Evolutionary conservation across 2,329 filamentous ascomycete species (phyloP), one percentile per base, ranked within the genome.

Genomic region (Neonectria sp.): DNA sequence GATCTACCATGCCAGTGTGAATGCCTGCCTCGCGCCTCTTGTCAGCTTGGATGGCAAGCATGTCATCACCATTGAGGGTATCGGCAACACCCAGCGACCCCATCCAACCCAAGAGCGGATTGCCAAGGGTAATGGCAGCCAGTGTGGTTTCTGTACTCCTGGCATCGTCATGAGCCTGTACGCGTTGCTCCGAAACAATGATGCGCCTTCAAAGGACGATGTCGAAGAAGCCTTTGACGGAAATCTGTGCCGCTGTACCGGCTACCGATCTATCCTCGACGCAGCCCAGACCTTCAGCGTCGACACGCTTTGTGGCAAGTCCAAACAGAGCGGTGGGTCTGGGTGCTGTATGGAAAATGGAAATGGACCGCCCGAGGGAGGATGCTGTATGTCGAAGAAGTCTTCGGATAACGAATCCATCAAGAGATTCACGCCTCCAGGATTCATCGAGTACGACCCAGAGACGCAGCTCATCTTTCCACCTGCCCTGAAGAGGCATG

Each of bases 131-230:
- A 96, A 97, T 82, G 96, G 96, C 55, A 97, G 94, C 73, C 95
- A 99, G 80, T 99, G 88, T 67, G 88, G 95, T 1, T 99, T 99
- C 82, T 99, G 96, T 78, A 98, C 96, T 0, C 96, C 96, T 5
- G 96, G 96, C 2, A 98, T 99, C 76, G 95, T 98, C 69, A 98
- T 98, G 93, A 98, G 95, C 79, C 82, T 98, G 63, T 99, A 99
- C 80, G 96, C 96, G 6, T 86, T 98, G 51, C 86, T 99, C 35
- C 89, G 96, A 67, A 98, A 98, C 77, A 93, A 95, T 72, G 86
- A 91, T 4, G 86, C 87, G 24, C 95, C 95, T 0, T 91, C 90
- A 3, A 90, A 95, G 76, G 89, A 94, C 73, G 93, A 97, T 33
- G 88, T 98, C 37, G 96, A 99, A 81, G 96, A 98, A 82, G 95